These are phyloP conservation scores for Phanerochaete sordida DNA, from an alignment of 768 basidiomycete species.

Conservation along the genomic window DNA sequence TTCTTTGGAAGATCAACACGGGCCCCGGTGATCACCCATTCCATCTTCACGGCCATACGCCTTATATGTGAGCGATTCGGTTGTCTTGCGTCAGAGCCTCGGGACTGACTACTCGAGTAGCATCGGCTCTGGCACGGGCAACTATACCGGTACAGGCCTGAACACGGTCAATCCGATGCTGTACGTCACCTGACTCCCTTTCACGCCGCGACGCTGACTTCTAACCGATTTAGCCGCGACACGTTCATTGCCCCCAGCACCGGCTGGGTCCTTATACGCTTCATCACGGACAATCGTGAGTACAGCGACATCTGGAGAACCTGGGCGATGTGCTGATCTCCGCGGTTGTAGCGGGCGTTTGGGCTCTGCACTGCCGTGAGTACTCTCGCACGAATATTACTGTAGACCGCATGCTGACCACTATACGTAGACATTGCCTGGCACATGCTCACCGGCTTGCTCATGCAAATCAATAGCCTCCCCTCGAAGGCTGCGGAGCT, in stretches of 20 bases:
- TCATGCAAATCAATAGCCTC: slow-evolving; percentile 39
- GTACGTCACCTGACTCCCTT: slow-evolving; percentile 12
- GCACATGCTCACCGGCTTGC: slow-evolving; percentile 31
- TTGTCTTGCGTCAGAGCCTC: background rate
- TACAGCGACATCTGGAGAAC: background rate
- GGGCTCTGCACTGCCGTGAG: slow-evolving; percentile 40
- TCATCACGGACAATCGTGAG: slow-evolving; percentile 36
- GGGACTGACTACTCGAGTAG: slow-evolving; percentile 14
- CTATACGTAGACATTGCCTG: background rate
- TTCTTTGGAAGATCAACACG: slow-evolving; percentile 14
- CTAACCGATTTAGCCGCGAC: slow-evolving; percentile 31
- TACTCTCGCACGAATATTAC: background rate
- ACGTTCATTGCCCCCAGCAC: slow-evolving; percentile 38
- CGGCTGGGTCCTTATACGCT: slow-evolving; percentile 32
- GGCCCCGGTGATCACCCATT: slow-evolving; percentile 33
- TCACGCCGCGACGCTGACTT: too few species aligned
- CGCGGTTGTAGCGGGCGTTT: slow-evolving; percentile 28
- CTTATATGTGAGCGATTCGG: slow-evolving; percentile 10
- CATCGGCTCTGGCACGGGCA: slow-evolving; percentile 33
- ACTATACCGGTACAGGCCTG: slow-evolving; percentile 27
- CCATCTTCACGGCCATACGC: slow-evolving; percentile 35
- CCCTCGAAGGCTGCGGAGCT: slow-evolving; percentile 32
- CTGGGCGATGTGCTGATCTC: background rate
- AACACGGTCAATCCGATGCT: slow-evolving; percentile 32
- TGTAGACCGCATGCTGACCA: background rate